Base-by-base conservation (phyloP, 2,329 filamentous ascomycete genomes). In the Fusarium drepaniforme region DNA sequence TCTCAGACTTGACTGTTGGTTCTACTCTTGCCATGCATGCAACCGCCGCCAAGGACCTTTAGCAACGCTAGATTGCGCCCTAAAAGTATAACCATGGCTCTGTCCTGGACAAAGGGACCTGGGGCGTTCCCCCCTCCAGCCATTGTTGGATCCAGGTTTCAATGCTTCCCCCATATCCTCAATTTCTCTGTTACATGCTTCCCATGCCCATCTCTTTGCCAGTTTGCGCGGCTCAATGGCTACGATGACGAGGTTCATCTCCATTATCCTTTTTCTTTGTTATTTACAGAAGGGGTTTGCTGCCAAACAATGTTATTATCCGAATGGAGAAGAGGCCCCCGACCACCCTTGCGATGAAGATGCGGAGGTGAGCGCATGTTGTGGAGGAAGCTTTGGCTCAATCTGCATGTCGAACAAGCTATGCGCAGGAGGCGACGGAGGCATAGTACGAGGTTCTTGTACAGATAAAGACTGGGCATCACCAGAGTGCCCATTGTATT, bases 391-490 rank as follows among this genome's bases (percentile, higher is more conserved):
- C 13, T 37, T 73, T 1, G 77, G 77, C 0, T 74, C 66, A 8
- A 60, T 66, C 12, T 80, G 77, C 42, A 46, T 78, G 3, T 73
- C 74, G 13, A 79, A 77, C 62, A 75, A 75, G 64, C 30, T 79
- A 6, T 79, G 75, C 40, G 60, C 62, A 16, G 67, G 71, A 3
- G 58, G 64, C 1, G 59, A 80, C 4, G 77, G 77, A 7, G 77
- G 78, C 30, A 56, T 73, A 0, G 58, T 79, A 5, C 70, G 76
- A 53, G 78, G 76, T 3, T 77, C 78, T 0, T 80, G 78, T 62
- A 78, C 78, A 1, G 76, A 80, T 61, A 57, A 75, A 44, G 64
- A 71, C 21, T 80, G 73, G 74, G 59, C 51, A 38, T 76, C 75
- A 1, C 59, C 74, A 0, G 72, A 75, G 46, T 78, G 78, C 58